Conservation (phyloP, 2,329 filamentous ascomycete genomes). For the Coniochaeta sp. region DNA sequence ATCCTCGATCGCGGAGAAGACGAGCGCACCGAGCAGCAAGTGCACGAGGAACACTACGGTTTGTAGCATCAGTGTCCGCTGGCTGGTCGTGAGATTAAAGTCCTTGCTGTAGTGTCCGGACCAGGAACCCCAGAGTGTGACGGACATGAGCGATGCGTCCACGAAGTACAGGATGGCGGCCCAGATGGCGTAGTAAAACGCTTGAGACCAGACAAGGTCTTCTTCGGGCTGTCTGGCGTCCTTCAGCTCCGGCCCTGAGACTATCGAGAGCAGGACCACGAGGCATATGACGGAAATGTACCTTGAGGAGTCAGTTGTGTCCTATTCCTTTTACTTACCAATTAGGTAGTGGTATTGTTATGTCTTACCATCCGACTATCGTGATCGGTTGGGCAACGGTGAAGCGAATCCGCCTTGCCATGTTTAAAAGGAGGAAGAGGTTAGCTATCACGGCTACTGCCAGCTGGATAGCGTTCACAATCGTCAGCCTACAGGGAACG, state of each 20-base stretch:
- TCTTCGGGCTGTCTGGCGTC: constrained; percentile 27
- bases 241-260: constrained; percentile 48
- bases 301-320: not conserved
- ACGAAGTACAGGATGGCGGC: constrained; percentile 74
- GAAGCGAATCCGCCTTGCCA: constrained; percentile 73
- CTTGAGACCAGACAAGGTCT: constrained; percentile 63
- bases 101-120: constrained; percentile 65
- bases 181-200: constrained; percentile 80
- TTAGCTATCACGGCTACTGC: constrained; percentile 74
- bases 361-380: constrained; percentile 65
- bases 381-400: constrained; percentile 76
- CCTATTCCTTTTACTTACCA: not conserved
- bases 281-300: constrained; percentile 56
- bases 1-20: constrained; percentile 65
- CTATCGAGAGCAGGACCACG: constrained; percentile 58
- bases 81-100: constrained; percentile 70
- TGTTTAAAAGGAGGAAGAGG: constrained; percentile 76
- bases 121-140: constrained; percentile 76
- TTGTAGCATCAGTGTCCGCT: constrained; percentile 83
- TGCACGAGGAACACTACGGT: constrained; percentile 81
- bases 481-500: constrained; percentile 42
- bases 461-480: constrained; percentile 72
- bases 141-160: constrained; percentile 65
- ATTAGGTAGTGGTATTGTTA: not conserved
- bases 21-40: constrained; percentile 66